Evolutionary conservation across 495 filamentous ascomycete species (phyloP), one percentile per base, ranked within the genome.

Genomic region (Penicillium soppii): DNA sequence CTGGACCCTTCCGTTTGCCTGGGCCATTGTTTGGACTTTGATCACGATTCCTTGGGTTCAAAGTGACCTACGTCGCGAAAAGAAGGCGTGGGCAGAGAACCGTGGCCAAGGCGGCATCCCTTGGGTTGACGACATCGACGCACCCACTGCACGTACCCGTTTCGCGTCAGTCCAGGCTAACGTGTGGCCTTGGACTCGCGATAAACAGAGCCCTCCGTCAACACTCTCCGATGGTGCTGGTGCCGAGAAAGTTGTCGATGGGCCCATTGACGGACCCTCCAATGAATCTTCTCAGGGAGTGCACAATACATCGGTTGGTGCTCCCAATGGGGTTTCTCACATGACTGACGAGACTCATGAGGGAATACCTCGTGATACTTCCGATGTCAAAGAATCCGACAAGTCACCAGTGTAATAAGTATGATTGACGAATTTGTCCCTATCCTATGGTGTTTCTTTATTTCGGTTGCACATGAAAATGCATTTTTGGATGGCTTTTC

Each of bases 21-120:
- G 89, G 76, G 82, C 82, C 7, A 77, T 67, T 6, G 50, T 89
- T 3, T 90, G 87, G 88, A 79, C 82, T 0, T 50, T 72, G 10
- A 80, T 86, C 30, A 91, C 88, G 9, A 82, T 86, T 23, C 62
- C 73, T 3, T 91, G 86, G 84, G 83, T 89, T 0, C 79, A 83
- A 48, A 75, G 73, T 42, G 78, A 76, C 41, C 69, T 94, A 16
- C 67, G 75, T 25, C 63, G 75, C 8, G 89, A 94, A 65, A 83
- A 85, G 63, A 69, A 74, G 36, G 65, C 72, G 5, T 91, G 87
- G 87, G 57, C 54, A n/a, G 59, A 68, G 21, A 66, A 70, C 38
- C 58, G 61, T 9, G 68, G 57, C 9, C 70, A 72, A 50, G 68
- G 69, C 17, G 72, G 71, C 10, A 66, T 71, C 40, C 68, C 45